Base-by-base conservation (phyloP, 495 filamentous ascomycete genomes). In the Talaromyces proteolyticus region DNA sequence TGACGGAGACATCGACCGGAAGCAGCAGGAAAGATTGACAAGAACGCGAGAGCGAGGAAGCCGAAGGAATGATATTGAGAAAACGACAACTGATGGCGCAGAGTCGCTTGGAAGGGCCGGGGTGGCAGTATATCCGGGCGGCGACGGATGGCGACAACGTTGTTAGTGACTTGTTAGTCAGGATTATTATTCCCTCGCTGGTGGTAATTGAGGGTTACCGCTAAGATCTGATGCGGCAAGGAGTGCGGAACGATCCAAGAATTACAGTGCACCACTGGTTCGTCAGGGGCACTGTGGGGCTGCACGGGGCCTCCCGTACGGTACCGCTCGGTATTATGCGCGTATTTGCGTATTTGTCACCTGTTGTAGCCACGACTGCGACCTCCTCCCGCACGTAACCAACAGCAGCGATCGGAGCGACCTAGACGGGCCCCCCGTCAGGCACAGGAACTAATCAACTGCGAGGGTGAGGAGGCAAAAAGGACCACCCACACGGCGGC, bases 111-210 rank as follows among this genome's bases (percentile, higher is more conserved):
- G 44, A 29, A 19, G n/a, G 34, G 25, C 44, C 29, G 44, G 44
- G 44, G 44, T 38, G 44, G 44, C 44, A 47, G 44, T 37, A 37
- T 47, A 19, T 36, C 22, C 44, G 44, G 44, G 44, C 44, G 44
- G 44, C 44, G 44, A 20, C 38, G 25, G 44, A 29, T 8, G 34
- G 45, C 29, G 23, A 19, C 29, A 20, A 25, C 26, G 14, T 14
- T 16, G n/a, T 19, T 20, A 7, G 16, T 43, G 19, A 45, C 12
- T n/a, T n/a, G n/a, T n/a, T n/a, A n/a, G n/a, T n/a, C n/a, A n/a
- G n/a, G n/a, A n/a, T n/a, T n/a, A n/a, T 8, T 37, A 37, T 37
- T 37, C 34, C 7, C 18, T 8, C 8, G 10, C 2, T 21, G 18
- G 39, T 42, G 39, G 5, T 42, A 18, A 8, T 7, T 17, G 16